Evolutionary conservation across 192 early-diverging fungal genomes (phyloP).

Genomic region (Haplosporangium gracile): DNA sequence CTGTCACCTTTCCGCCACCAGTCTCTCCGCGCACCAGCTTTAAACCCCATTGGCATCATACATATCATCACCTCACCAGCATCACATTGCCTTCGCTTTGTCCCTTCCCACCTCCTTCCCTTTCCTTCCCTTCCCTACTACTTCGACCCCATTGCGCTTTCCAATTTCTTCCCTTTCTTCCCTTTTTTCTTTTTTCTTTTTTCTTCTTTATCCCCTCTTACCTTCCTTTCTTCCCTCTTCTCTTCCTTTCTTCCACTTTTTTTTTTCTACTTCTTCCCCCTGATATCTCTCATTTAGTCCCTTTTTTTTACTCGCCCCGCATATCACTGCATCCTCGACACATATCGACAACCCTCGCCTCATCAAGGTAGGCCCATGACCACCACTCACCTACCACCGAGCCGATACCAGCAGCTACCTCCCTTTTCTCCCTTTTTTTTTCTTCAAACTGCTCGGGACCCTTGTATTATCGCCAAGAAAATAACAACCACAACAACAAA

Average conservation of each 20-base stretch:
- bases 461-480: not conserved
- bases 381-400: not conserved
- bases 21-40: not conserved
- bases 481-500: not conserved
- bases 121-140: not conserved
- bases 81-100: not conserved
- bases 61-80: not conserved
- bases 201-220: not conserved
- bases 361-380: not conserved
- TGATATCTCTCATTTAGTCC: not conserved
- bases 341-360: not conserved
- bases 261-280: not conserved
- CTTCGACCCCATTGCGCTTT: too few relatives aligned
- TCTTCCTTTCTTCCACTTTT: not conserved
- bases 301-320: slow-evolving; percentile 9
- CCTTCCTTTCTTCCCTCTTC: not conserved
- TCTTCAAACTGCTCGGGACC: too few relatives aligned
- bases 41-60: not conserved
- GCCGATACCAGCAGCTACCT: not conserved
- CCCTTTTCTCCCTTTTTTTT: not conserved
- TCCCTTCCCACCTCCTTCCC: not conserved
- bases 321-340: not conserved
- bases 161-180: not conserved
- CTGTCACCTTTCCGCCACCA: not conserved
- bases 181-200: not conserved